phyloP scores from a whole-genome alignment of 2,329 filamentous ascomycete genomes.

The Diaporthe destruens region DNA sequence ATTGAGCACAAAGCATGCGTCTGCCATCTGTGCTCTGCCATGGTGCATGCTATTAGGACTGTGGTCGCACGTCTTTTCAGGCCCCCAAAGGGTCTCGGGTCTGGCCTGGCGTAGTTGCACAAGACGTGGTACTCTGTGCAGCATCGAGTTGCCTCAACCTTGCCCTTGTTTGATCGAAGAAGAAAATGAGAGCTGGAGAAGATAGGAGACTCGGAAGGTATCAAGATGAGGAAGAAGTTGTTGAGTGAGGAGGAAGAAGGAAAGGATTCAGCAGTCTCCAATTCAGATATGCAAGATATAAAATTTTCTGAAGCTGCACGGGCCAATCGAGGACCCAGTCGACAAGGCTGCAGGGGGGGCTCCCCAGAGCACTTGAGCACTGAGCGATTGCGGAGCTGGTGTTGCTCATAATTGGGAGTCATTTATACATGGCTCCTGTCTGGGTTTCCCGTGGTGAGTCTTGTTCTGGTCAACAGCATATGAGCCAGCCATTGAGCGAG shows the following conservation, averaged over 20 bases:
- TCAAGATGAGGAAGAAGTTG: neutral
- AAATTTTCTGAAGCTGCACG: slow-evolving; percentile 36
- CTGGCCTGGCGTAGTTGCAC: neutral
- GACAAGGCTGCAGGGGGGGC: slow-evolving; percentile 8
- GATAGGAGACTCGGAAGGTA: neutral
- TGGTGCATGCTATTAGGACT: neutral
- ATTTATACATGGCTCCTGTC: slow-evolving; percentile 1
- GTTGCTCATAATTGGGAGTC: slow-evolving; percentile 24
- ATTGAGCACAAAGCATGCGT: neutral
- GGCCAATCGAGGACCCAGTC: slow-evolving; percentile 27
- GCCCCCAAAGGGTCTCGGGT: neutral
- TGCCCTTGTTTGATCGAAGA: neutral
- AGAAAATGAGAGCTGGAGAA: neutral
- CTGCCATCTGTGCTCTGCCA: neutral
- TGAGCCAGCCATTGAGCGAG: neutral
- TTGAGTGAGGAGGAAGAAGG: neutral
- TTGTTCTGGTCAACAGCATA: neutral
- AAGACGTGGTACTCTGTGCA: neutral
- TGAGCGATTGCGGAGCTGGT: slow-evolving; percentile 35
- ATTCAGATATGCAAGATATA: slow-evolving; percentile 31
- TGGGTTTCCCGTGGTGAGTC: neutral
- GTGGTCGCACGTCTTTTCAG: neutral
- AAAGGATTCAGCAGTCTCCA: neutral
- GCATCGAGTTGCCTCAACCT: neutral
- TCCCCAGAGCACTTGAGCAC: slow-evolving; percentile 23